phyloP scores from a whole-genome alignment of 148 eudicot species.

The Beta vulgaris region DNA sequence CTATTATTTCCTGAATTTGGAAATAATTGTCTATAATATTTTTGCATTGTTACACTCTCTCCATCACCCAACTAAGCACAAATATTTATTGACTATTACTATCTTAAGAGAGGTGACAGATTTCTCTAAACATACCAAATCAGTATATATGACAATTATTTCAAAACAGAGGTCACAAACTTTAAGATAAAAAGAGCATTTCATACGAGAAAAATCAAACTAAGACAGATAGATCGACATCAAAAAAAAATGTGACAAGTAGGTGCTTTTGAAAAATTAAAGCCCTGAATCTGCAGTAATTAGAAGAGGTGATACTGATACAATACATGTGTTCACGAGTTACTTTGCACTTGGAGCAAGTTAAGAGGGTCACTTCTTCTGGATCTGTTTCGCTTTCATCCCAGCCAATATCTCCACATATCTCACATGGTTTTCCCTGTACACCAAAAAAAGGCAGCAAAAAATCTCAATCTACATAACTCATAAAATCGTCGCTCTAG shows the following conservation, averaged over 20 bases:
- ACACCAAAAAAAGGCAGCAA: neutral
- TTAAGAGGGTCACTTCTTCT: conserved; percentile 3
- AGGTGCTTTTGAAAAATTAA: neutral
- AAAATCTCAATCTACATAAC: neutral
- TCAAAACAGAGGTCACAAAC: neutral
- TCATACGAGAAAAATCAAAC: neutral
- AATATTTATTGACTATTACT: neutral
- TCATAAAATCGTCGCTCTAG: neutral
- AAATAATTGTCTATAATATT: no score
- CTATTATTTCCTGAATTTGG: no score
- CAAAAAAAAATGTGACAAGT: neutral
- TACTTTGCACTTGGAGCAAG: conserved; percentile 29
- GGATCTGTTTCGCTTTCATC: no score
- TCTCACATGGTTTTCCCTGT: conserved; percentile 37
- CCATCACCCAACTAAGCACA: no score
- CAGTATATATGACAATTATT: neutral
- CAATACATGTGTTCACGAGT: conserved; percentile 28
- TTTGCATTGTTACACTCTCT: no score
- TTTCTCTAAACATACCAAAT: neutral
- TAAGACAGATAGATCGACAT: neutral
- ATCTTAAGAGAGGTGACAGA: neutral
- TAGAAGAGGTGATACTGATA: conserved; percentile 4
- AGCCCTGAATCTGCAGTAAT: conserved; percentile 1
- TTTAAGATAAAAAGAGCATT: neutral
- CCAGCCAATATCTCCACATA: conserved; percentile 30